A percentile compares a stretch with the other conserved stretches of the same genome.
phyloP scores from a whole-genome alignment of 257 asterid species.

The Solanum pinnatisectum region DNA sequence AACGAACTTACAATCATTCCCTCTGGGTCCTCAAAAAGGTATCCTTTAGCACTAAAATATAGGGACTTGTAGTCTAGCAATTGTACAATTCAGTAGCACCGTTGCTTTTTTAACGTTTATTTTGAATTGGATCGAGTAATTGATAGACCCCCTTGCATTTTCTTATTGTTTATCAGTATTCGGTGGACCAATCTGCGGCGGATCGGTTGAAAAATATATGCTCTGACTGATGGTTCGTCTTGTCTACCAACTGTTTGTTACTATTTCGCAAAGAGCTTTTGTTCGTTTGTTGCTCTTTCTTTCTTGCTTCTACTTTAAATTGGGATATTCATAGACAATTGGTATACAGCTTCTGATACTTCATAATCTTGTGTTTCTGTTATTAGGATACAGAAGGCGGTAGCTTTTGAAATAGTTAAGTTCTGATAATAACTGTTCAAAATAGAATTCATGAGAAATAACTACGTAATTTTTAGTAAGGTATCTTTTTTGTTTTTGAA shows the following conservation, averaged over 20 bases:
- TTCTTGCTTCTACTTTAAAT: not conserved
- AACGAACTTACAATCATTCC: constrained; percentile 64
- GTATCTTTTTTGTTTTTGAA: not conserved
- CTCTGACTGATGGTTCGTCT: constrained; percentile 12
- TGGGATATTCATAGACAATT: not conserved
- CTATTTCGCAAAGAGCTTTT: constrained; percentile 21
- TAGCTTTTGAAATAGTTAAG: not conserved
- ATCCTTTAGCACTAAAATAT: not conserved
- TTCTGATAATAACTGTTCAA: not conserved
- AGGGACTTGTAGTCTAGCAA: not conserved
- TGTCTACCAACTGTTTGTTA: constrained; percentile 46
- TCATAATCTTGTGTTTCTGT: not conserved
- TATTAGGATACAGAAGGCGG: not conserved
- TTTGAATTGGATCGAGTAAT: not conserved
- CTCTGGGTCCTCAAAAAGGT: constrained; percentile 87
- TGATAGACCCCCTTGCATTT: not conserved
- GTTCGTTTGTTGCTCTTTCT: not conserved
- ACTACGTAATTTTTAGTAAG: not conserved
- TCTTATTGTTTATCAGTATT: constrained; percentile 37
- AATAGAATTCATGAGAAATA: not conserved
- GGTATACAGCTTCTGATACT: not conserved
- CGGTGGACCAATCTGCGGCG: constrained; percentile 67
- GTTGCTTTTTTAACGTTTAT: not conserved
- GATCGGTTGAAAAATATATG: constrained; percentile 57
- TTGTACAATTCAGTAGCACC: not conserved